Percentiles rank a stretch among this genome's conserved stretches.
Evolutionary conservation across 106 monocot species (phyloP).

Genomic region (Acorus calamus): DNA sequence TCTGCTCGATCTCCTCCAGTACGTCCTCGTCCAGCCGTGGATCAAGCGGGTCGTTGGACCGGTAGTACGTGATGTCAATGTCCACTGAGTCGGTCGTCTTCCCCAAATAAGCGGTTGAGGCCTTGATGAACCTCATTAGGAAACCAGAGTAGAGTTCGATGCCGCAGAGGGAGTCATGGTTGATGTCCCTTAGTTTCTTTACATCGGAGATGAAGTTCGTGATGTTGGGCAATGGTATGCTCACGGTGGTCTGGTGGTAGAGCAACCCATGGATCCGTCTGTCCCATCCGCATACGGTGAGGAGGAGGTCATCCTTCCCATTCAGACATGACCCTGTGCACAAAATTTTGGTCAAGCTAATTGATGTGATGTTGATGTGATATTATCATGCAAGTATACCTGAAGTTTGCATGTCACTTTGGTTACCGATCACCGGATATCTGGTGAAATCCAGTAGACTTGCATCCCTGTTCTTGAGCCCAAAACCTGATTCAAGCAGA

Average conservation of each 20-base stretch:
- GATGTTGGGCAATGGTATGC: slow-evolving; percentile 19
- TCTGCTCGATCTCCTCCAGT: no score
- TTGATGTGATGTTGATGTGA: no score
- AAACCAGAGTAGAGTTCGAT: no score
- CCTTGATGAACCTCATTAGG: no score
- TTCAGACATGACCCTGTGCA: slow-evolving; percentile 18
- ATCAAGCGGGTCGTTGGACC: no score
- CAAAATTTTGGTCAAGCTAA: neutral
- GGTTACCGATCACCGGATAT: slow-evolving; percentile 25
- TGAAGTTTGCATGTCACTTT: slow-evolving; percentile 27
- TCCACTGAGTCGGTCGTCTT: no score
- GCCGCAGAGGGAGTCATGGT: no score
- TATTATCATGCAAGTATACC: neutral
- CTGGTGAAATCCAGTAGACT: slow-evolving; percentile 13
- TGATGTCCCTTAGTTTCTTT: no score
- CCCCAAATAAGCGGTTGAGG: no score
- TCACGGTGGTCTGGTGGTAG: slow-evolving; percentile 31
- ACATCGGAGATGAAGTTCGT: slow-evolving; percentile 5
- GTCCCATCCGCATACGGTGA: slow-evolving; percentile 34
- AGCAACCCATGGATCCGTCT: slow-evolving; percentile 20
- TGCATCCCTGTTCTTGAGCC: slow-evolving; percentile 17
- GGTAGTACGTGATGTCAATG: no score
- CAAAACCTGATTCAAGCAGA: slow-evolving; percentile 2
- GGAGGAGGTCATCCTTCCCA: slow-evolving; percentile 18
- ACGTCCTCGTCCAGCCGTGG: no score